Evolutionary conservation across 108 stramenopile species (phyloP).

Genomic region (Skeletonema costatum): DNA sequence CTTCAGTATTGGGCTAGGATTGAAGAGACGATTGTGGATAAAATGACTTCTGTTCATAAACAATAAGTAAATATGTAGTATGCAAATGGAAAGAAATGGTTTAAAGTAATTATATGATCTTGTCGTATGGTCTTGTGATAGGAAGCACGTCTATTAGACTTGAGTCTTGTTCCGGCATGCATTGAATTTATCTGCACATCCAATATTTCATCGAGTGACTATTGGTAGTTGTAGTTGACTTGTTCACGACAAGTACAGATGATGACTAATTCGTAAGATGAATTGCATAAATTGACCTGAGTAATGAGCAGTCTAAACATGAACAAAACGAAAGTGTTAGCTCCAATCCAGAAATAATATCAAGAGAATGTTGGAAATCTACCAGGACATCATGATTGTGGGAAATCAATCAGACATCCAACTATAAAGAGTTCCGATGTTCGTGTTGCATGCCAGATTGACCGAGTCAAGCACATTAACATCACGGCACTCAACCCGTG

Average conservation of each 20-base stretch:
- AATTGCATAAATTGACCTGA: not conserved
- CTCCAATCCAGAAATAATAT: not conserved
- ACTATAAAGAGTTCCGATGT: slow-evolving; percentile 46
- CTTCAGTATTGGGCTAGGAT: slow-evolving; percentile 81
- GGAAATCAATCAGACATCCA: slow-evolving; percentile 45
- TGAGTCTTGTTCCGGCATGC: no score
- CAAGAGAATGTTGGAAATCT: slow-evolving; percentile 33
- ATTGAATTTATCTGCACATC: not conserved
- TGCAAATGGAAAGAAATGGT: not conserved
- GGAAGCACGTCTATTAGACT: not conserved
- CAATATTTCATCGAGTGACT: not conserved
- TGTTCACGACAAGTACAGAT: no score
- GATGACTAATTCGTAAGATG: not conserved
- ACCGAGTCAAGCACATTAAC: slow-evolving; percentile 44
- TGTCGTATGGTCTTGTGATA: not conserved
- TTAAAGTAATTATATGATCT: not conserved
- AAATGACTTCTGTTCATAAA: slow-evolving; percentile 28
- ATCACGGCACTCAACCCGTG: slow-evolving; percentile 22
- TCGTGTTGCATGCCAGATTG: slow-evolving; percentile 48
- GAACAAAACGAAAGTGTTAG: not conserved
- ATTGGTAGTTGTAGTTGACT: not conserved
- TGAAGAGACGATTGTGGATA: slow-evolving; percentile 66
- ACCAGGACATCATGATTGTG: slow-evolving; percentile 45
- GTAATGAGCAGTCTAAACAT: not conserved
- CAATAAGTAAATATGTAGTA: not conserved